A percentile compares a stretch with the other conserved stretches of the same genome.
Evolutionary conservation across 768 basidiomycete genomes (phyloP).

Genomic region (Lanmaoa pseudosensibilis): DNA sequence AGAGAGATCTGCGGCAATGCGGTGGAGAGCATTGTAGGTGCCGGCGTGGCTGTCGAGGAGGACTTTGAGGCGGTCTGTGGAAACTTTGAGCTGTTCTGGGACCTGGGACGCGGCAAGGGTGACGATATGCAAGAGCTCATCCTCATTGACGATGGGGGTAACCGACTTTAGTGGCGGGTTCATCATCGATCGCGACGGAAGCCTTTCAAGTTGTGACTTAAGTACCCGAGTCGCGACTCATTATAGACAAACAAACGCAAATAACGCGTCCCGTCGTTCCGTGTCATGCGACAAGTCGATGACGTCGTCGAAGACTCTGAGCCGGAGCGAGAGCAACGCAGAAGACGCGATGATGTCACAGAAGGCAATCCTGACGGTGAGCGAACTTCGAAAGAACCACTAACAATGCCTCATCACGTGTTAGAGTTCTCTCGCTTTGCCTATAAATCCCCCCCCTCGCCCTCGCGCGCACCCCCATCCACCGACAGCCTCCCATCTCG

Average conservation of each 20-base stretch:
- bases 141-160: constrained; percentile 47
- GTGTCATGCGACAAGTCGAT: constrained; percentile 5
- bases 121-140: constrained; percentile 68
- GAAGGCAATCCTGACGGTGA: constrained; percentile 6
- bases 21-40: constrained; percentile 67
- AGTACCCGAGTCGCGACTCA: not conserved
- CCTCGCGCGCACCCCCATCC: not conserved
- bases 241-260: constrained; percentile 34
- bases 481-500: not conserved
- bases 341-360: not conserved
- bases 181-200: constrained; percentile 22
- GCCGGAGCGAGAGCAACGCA: not conserved
- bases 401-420: not conserved
- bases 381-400: not conserved
- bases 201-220: not conserved
- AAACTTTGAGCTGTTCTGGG: constrained; percentile 48
- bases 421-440: constrained; percentile 40
- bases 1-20: constrained; percentile 63
- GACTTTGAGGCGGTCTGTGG: constrained; percentile 60
- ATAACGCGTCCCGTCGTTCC: constrained; percentile 43
- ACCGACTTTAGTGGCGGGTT: constrained; percentile 9
- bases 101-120: constrained; percentile 73
- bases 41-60: constrained; percentile 65
- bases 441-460: constrained; percentile 18
- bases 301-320: constrained; percentile 1